Evolutionary conservation across 257 asterid genomes (phyloP).

Genomic region (Solanum tacnaense): DNA sequence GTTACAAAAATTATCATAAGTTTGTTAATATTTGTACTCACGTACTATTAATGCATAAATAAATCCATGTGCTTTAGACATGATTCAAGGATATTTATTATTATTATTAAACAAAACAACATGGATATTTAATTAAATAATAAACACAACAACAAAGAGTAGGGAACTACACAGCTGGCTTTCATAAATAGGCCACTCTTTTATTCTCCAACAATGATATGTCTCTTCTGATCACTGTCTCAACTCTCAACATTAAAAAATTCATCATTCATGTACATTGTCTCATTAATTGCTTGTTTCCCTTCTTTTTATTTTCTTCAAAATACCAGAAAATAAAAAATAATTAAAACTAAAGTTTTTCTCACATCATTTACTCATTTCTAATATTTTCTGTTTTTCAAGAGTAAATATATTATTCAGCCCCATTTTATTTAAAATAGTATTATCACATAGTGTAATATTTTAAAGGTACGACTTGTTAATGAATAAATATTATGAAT

Average conservation of each 20-base stretch:
- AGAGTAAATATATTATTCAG: neutral
- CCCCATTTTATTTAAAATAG: neutral
- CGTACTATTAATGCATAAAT: neutral
- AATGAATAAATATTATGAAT: too few relatives aligned
- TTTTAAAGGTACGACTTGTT: neutral
- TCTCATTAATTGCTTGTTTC: neutral
- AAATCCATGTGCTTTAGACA: neutral
- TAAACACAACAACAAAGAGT: neutral
- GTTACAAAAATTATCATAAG: neutral
- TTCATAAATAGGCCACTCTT: neutral
- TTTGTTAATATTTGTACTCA: too few relatives aligned
- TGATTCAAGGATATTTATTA: neutral
- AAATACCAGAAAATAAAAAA: neutral
- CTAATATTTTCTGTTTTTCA: neutral
- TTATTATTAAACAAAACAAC: neutral
- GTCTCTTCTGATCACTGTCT: neutral
- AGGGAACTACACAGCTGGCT: neutral
- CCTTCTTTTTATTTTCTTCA: neutral
- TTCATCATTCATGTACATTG: neutral
- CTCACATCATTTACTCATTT: neutral
- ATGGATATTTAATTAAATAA: neutral
- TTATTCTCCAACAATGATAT: slow-evolving; percentile 3
- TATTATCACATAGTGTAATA: neutral
- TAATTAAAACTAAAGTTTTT: neutral
- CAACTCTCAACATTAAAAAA: neutral